Evolutionary conservation across 345 rosid genomes (phyloP), one percentile per base, ranked within the genome.

Genomic region (Gossypium bickii): DNA sequence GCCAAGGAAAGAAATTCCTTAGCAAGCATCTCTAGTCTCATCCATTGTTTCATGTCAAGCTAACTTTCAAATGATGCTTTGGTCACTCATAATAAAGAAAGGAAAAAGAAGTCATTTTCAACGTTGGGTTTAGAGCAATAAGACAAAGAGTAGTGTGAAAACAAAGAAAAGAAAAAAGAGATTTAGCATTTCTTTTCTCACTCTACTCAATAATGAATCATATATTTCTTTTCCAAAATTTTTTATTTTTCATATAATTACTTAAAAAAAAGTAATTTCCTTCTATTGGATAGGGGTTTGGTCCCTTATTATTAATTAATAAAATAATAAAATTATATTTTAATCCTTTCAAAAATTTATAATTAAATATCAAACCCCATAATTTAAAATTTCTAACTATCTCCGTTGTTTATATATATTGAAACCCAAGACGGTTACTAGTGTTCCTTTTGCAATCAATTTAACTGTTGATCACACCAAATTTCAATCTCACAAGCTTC

Each of bases 71-170:
- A 52, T 16, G 25, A 70, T 53, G 47, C 24, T 52, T 70, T 52
- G 27, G 60, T 18, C 48, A 52, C 25, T 29, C 9, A 12, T 1
- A 12, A 24, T 3, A 11, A 56, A 56, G 1, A 51, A 11, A 2
- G 25, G 4, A 24, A 11, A 59, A 13, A 12, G 38, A 59, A 3
- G 64, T 59, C 25, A 1, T 25, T 48, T 25, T 49, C 62, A 11
- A 69, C 9, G 16, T 17, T 9, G 17, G 24, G 3, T 34, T 52
- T 5, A 17, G 73, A 43, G 52, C 61, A 52, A 70, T 70, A 52
- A n/a, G 73, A 34, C 27, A 52, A 57, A 70, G 17, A 69, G 47
- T 52, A 70, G 45, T 70, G 61, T 70, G 73, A 70, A 53, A 52
- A 18, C 73, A 53, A 70, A 10, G 73, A 34, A 52, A 27, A 27